Evolutionary conservation across 371 early-diverging fungal genomes (phyloP).

Genomic region (Blastocladiella emersonii): DNA sequence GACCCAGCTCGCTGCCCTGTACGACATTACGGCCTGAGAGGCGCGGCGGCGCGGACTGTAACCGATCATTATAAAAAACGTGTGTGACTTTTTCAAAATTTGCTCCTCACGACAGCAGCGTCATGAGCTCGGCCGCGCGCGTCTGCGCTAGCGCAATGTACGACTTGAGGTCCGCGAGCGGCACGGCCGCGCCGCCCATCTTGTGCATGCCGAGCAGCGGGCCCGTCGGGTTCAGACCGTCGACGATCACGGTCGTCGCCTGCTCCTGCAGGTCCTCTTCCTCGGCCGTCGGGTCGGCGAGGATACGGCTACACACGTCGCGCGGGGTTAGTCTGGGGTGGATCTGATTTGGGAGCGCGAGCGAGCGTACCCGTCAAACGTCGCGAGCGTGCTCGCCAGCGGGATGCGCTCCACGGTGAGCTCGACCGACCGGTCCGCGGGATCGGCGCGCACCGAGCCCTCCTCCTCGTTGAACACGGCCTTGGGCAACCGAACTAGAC

Average conservation of each 20-base stretch:
- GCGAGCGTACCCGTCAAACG: constrained; percentile 36
- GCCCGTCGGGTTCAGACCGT: constrained; percentile 13
- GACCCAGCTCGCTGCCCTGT: too few species aligned
- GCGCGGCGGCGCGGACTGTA: too few species aligned
- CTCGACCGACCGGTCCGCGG: constrained; percentile 22
- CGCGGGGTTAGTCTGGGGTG: background rate
- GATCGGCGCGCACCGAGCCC: constrained; percentile 39
- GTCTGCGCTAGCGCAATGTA: too few species aligned
- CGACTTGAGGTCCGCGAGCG: too few species aligned
- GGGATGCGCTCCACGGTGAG: constrained; percentile 38
- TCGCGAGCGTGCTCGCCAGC: constrained; percentile 46
- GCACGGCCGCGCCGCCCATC: too few species aligned
- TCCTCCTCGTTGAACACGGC: constrained; percentile 39
- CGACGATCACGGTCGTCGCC: constrained; percentile 42
- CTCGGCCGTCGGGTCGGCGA: constrained; percentile 61
- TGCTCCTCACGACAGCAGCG: too few species aligned
- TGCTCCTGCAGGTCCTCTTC: constrained; percentile 50
- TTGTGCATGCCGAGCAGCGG: too few species aligned
- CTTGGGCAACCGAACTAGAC: constrained; percentile 48
- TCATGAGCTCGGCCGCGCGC: too few species aligned
- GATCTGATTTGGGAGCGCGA: background rate
- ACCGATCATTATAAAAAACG: too few species aligned
- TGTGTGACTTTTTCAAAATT: too few species aligned
- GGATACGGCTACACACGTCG: constrained; percentile 12
- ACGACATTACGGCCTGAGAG: too few species aligned